Evolutionary conservation across 2,329 filamentous ascomycete species (phyloP).

Genomic region (Sporothrix brunneoviolacea): DNA sequence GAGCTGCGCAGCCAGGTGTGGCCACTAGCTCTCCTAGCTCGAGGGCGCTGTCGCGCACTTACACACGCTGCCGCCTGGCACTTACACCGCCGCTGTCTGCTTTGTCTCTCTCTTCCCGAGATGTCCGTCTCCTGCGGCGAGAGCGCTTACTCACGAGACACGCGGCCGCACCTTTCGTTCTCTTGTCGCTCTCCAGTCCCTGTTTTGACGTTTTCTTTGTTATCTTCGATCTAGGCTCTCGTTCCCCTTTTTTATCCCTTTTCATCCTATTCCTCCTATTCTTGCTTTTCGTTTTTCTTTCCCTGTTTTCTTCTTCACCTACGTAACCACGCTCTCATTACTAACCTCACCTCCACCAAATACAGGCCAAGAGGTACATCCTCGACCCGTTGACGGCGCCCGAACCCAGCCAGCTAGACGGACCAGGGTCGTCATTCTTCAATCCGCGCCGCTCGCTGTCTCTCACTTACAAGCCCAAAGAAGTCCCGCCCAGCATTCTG

Average conservation of each 20-base stretch:
- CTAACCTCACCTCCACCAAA: neutral
- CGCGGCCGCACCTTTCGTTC: constrained; percentile 5
- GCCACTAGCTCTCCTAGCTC: neutral
- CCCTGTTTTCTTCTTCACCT: neutral
- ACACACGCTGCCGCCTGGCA: neutral
- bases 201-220: neutral
- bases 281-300: neutral
- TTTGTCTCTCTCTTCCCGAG: too few relatives aligned
- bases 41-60: neutral
- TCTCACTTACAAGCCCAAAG: constrained; percentile 15
- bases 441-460: constrained; percentile 23
- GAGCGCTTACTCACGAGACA: constrained; percentile 8
- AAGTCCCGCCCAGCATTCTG: constrained; percentile 19
- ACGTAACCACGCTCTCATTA: neutral
- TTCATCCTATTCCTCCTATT: neutral
- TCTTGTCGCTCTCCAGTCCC: neutral
- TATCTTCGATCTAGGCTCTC: neutral
- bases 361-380: constrained; percentile 58
- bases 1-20: too few relatives aligned
- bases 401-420: constrained; percentile 61
- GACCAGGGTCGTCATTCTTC: constrained; percentile 53
- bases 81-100: neutral
- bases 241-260: neutral
- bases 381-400: constrained; percentile 63
- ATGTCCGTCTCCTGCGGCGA: neutral